Percentiles rank a stretch among this genome's conserved stretches.
Evolutionary conservation across 2,329 filamentous ascomycete genomes (phyloP).

Genomic region (Pseudogymnoascus verrucosus): DNA sequence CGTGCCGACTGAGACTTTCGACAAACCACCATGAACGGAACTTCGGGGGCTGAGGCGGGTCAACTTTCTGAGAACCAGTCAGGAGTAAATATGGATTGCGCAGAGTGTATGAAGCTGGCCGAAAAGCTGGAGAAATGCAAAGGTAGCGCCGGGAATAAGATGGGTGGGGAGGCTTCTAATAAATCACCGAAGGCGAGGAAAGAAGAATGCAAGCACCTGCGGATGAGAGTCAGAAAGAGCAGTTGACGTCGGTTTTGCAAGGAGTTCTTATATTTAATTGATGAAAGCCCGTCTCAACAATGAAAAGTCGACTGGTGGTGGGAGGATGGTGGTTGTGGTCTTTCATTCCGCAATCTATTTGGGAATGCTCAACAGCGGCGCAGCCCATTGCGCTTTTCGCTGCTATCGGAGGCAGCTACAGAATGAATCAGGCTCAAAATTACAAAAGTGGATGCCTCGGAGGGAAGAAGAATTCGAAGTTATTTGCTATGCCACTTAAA

Average conservation of each 20-base stretch:
- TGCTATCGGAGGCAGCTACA: not conserved
- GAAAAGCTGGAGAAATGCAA: slow-evolving; percentile 10
- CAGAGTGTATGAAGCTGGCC: slow-evolving; percentile 27
- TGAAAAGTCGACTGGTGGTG: not conserved
- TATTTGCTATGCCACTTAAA: not conserved
- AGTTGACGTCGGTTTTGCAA: not conserved
- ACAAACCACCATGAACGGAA: not conserved
- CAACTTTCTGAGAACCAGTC: not conserved
- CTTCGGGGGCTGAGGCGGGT: not conserved
- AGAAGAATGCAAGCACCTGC: not conserved
- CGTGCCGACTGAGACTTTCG: not conserved
- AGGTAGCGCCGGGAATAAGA: not conserved
- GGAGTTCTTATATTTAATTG: not conserved
- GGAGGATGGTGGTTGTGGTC: not conserved
- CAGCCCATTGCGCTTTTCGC: not conserved
- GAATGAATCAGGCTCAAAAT: not conserved
- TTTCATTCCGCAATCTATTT: not conserved
- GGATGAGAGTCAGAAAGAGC: not conserved
- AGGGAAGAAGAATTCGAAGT: not conserved
- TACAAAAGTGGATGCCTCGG: not conserved
- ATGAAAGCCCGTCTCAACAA: not conserved
- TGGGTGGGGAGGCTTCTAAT: not conserved
- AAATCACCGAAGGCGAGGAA: not conserved
- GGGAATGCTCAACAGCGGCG: not conserved
- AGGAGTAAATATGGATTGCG: slow-evolving; percentile 12